Evolutionary conservation across 2,329 filamentous ascomycete genomes (phyloP), one percentile per base, ranked within the genome.

Genomic region (Phaeosphaeriaceae sp.): DNA sequence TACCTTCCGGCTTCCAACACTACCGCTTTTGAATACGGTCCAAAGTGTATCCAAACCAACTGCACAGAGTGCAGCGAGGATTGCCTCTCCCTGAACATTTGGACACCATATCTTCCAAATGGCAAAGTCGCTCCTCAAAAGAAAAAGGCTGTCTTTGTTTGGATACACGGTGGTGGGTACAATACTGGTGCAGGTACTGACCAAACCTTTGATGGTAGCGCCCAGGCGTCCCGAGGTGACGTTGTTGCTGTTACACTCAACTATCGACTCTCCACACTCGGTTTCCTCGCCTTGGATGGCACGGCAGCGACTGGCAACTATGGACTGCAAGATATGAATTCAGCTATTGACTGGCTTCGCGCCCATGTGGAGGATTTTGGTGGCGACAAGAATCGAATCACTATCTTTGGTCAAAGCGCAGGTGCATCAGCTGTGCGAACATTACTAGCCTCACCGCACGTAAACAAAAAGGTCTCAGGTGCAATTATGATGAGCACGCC

Each of bases 301-400:
- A 75, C 77, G 13, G 63, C 72, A 3, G 74, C 76, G 2, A 77
- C 77, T 15, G 79, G 79, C 21, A 82, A 82, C 47, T 80, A 76
- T 42, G 79, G 78, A 4, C 65, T 83, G 2, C 74, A 72, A 4
- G 80, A 83, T 58, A 77, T 80, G 56, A 76, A 79, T 42, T 74
- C 74, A 18, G 80, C 78, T 0, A 67, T 82, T 6, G 76, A 80
- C 30, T 82, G 80, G 80, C 71, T 82, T 1, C 71, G 66, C 15
- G 64, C 67, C 39, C 70, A 78, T 48, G 73, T 77, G 52, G 55
- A 52, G 26, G 60, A 64, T 15, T 73, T 73, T 38, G 70, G 70
- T n/a, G 70, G 67, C 3, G 69, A 75, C 40, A 67, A 70, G 20
- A 52, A 65, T 18, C 49, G 60, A 11, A 66, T 75, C 12, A 76